phyloP scores from a whole-genome alignment of 441 rosid species.

The Kokia cookei region DNA sequence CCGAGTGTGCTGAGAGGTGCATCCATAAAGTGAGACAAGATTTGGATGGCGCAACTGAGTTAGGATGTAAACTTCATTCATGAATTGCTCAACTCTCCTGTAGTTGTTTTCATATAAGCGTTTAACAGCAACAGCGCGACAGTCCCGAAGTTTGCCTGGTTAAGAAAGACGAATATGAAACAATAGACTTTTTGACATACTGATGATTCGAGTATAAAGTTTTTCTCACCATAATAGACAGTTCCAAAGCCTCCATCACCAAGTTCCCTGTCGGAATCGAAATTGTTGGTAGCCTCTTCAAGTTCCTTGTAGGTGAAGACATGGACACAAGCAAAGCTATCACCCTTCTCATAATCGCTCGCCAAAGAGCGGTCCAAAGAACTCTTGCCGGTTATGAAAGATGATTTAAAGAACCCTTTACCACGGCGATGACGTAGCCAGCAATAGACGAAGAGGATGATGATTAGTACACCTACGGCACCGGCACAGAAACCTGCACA shows the following conservation, averaged over 20 bases:
- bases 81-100: constrained; percentile 70
- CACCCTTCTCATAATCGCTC: constrained; percentile 38
- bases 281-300: constrained; percentile 66
- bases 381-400: constrained; percentile 24
- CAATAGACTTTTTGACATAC: neutral
- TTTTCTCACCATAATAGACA: constrained; percentile 65
- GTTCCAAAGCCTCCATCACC: constrained; percentile 92
- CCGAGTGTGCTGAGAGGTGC: constrained; percentile 75
- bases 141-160: constrained; percentile 68
- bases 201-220: neutral
- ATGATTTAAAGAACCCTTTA: constrained; percentile 21
- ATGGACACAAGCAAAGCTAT: constrained; percentile 33
- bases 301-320: constrained; percentile 66
- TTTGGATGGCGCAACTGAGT: constrained; percentile 60
- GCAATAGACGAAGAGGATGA: neutral
- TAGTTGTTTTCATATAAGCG: constrained; percentile 66
- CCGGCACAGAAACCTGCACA: constrained; percentile 18
- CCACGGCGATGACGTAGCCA: constrained; percentile 19
- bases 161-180: neutral
- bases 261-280: constrained; percentile 55
- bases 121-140: constrained; percentile 79
- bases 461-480: constrained; percentile 6
- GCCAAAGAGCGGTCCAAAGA: constrained; percentile 25
- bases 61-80: constrained; percentile 78
- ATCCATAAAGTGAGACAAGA: constrained; percentile 79